Percentiles rank a stretch among this genome's conserved stretches.
Evolutionary conservation across 2,329 filamentous ascomycete genomes (phyloP).

Genomic region (Penicillium decumbens): DNA sequence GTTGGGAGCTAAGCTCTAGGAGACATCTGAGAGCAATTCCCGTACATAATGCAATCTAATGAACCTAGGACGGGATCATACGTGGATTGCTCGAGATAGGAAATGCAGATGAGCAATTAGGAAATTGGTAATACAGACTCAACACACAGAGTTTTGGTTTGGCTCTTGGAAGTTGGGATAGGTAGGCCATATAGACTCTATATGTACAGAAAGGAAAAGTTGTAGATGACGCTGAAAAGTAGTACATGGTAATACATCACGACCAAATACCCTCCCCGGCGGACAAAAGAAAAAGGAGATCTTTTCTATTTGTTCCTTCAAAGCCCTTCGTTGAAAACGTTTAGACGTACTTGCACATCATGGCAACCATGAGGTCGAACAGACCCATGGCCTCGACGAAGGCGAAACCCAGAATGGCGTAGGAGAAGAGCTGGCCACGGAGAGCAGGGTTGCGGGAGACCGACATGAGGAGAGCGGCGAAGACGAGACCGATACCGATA

Average conservation of each 20-base stretch:
- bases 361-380: constrained; percentile 86
- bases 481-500: constrained; percentile 94
- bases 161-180: constrained; percentile 27
- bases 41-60: neutral
- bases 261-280: constrained; percentile 30
- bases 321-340: constrained; percentile 14
- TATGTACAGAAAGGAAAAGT: constrained; percentile 30
- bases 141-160: constrained; percentile 31
- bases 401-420: constrained; percentile 92
- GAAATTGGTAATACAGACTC: constrained; percentile 20
- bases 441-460: constrained; percentile 92
- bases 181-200: constrained; percentile 29
- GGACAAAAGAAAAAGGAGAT: constrained; percentile 14
- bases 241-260: constrained; percentile 32
- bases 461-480: constrained; percentile 81
- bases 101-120: neutral
- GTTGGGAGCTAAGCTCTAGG: neutral
- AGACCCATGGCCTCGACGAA: constrained; percentile 80
- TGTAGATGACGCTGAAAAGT: constrained; percentile 31
- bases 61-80: neutral
- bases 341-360: constrained; percentile 81
- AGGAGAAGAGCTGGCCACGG: constrained; percentile 92
- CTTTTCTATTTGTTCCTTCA: constrained; percentile 10
- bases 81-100: neutral
- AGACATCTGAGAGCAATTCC: neutral